A percentile compares a stretch with the other conserved stretches of the same genome.
Evolutionary conservation across 2,329 filamentous ascomycete genomes (phyloP).

Genomic region (Fusarium keratoplasticum): DNA sequence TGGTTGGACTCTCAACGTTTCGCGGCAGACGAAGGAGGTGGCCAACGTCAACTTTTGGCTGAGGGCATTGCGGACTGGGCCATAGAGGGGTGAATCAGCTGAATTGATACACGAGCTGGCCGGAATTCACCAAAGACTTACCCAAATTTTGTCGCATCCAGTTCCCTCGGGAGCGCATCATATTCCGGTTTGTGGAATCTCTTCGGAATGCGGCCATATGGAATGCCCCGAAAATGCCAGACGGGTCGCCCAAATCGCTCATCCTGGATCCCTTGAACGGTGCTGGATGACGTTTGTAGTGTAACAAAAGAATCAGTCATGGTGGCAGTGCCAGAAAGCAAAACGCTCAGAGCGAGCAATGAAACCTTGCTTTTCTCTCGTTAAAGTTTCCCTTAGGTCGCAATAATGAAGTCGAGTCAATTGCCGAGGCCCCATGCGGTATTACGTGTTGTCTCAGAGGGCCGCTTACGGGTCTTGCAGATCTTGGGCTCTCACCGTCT

Average conservation of each 20-base stretch:
- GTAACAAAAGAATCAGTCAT: neutral
- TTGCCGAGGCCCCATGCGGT: neutral
- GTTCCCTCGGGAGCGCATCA: neutral
- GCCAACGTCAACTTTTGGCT: conserved; percentile 54
- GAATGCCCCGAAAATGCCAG: conserved; percentile 23
- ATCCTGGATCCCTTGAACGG: conserved; percentile 3
- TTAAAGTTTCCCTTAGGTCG: neutral
- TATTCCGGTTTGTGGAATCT: conserved; percentile 9
- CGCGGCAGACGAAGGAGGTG: conserved; percentile 57
- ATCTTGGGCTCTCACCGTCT: neutral
- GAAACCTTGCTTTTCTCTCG: neutral
- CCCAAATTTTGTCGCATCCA: conserved; percentile 3
- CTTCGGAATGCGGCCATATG: conserved; percentile 3
- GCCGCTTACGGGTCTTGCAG: neutral
- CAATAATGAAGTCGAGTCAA: neutral
- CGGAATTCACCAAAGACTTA: neutral
- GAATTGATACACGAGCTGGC: neutral
- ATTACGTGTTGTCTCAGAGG: neutral
- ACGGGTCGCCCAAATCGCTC: conserved; percentile 1
- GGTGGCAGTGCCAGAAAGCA: neutral
- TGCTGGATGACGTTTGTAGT: neutral
- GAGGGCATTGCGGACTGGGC: conserved; percentile 55
- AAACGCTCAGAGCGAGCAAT: neutral
- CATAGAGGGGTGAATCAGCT: neutral
- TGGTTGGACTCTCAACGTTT: conserved; percentile 28